Percentiles rank a stretch among this genome's conserved stretches.
phyloP scores from a whole-genome alignment of 305 asterid genomes.

The Lippia alba region DNA sequence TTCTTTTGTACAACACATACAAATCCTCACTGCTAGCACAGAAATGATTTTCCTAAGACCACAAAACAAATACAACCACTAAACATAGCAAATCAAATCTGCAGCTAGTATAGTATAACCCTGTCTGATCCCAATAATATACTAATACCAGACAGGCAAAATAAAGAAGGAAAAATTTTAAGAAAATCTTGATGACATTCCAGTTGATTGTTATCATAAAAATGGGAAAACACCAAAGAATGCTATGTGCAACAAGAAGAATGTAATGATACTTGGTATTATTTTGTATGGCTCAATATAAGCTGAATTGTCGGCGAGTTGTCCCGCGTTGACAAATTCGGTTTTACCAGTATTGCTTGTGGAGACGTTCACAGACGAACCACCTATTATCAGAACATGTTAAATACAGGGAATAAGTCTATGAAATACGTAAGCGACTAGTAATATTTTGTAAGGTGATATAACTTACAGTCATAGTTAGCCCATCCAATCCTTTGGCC shows the following conservation, averaged over 20 bases:
- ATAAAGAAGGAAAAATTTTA: conserved; percentile 1
- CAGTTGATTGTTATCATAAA: conserved; percentile 30
- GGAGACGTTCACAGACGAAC: conserved; percentile 51
- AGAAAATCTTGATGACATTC: conserved; percentile 1
- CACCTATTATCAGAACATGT: conserved; percentile 31
- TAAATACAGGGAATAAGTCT: background rate
- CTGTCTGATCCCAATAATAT: conserved; percentile 28
- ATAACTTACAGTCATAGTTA: conserved; percentile 56
- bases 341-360: conserved; percentile 43
- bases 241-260: conserved; percentile 40
- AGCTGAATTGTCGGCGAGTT: conserved; percentile 34
- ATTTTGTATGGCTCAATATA: conserved; percentile 27
- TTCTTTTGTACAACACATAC: conserved; percentile 34
- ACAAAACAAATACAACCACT: conserved; percentile 5
- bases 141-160: conserved; percentile 17
- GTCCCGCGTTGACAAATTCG: conserved; percentile 48
- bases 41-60: conserved; percentile 9
- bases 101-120: conserved; percentile 29
- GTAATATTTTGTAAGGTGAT: background rate
- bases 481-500: conserved; percentile 61
- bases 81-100: conserved; percentile 20
- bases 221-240: conserved; percentile 40
- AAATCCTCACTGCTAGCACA: conserved; percentile 6
- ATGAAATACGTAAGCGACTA: too few species aligned
- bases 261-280: conserved; percentile 24